Conservation (phyloP, 768 basidiomycete species). For the Lactarius hengduanensis region DNA sequence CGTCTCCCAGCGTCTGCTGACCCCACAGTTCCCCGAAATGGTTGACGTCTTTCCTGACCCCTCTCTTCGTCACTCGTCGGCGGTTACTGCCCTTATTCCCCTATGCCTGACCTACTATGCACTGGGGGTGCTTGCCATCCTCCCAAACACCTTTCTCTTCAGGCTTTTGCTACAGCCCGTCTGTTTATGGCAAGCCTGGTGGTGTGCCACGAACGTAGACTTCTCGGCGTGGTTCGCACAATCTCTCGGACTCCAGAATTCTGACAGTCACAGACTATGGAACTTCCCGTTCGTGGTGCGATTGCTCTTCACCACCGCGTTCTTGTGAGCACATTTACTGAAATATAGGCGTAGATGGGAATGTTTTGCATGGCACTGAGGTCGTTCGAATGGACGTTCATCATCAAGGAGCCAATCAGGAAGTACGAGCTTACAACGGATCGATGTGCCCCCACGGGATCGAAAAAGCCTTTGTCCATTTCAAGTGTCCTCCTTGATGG, state of each 20-base stretch:
- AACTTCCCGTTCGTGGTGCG: slow-evolving; percentile 12
- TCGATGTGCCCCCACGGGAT: background rate
- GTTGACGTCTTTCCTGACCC: background rate
- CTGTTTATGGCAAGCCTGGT: background rate
- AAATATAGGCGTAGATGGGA: background rate
- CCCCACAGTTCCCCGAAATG: background rate
- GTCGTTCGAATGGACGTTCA: background rate
- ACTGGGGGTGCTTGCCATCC: slow-evolving; percentile 10
- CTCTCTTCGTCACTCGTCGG: background rate
- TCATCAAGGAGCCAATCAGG: no score
- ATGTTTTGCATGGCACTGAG: background rate
- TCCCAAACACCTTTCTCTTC: slow-evolving; percentile 5
- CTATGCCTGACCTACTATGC: slow-evolving; percentile 9
- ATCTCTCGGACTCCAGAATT: no score
- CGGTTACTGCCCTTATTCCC: background rate
- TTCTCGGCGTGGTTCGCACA: background rate
- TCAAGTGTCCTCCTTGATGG: slow-evolving; percentile 16
- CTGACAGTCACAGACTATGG: background rate
- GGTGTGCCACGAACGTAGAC: background rate
- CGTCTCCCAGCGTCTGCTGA: background rate
- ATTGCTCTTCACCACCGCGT: background rate
- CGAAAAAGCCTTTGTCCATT: background rate
- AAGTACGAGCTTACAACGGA: no score
- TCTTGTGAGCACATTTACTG: background rate
- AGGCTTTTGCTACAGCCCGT: slow-evolving; percentile 6